Evolutionary conservation across 164 flowering plant genomes (phyloP), one percentile per base, ranked within the genome.

Genomic region (Magnolia officinalis): DNA sequence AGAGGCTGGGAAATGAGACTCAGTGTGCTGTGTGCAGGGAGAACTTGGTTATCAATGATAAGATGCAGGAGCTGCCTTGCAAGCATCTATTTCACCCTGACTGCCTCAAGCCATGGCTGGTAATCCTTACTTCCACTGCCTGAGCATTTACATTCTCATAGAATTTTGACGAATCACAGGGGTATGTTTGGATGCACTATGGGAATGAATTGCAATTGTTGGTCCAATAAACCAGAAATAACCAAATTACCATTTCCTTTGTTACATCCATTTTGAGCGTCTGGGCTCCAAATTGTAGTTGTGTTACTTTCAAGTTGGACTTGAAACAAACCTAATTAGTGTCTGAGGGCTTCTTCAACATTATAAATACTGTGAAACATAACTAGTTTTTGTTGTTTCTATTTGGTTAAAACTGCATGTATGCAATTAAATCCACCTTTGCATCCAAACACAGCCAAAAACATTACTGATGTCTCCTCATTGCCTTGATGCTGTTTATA

Each of bases 21-120:
- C 87, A 87, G 67, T 96, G 99, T 80, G 82, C 91, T 23, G 94
- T 96, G 77, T 96, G 99, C 84, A 88, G 85, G 79, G 98, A 96
- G 82, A 85, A 87, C 70, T 82, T 96, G 80, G 85, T 83, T 49
- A 78, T 88, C 0, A 80, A 84, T 72, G 99, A 91, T 78, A 83
- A 86, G 74, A 90, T 94, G 96, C 99, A 94, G 82, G 98, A 94
- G 82, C 85, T 96, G 83, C 99, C 99, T 16, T 96, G 99, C 95
- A 88, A 94, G 85, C 98, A 96, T 79, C 85, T 88, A 63, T 96
- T 89, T 76, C 99, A 96, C 81, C 97, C 96, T 24, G 84, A 87
- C 6, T 96, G 99, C 80, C 80, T 94, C 37, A 96, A 94, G 86
- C 98, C 98, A 61, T 96, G 99, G 99, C 97, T 96, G 94, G 99